A percentile compares a stretch with the other conserved stretches of the same genome.
These are phyloP conservation scores for Paralagenidium karlingii DNA, from an alignment of 352 stramenopile species.

Conservation along the genomic window DNA sequence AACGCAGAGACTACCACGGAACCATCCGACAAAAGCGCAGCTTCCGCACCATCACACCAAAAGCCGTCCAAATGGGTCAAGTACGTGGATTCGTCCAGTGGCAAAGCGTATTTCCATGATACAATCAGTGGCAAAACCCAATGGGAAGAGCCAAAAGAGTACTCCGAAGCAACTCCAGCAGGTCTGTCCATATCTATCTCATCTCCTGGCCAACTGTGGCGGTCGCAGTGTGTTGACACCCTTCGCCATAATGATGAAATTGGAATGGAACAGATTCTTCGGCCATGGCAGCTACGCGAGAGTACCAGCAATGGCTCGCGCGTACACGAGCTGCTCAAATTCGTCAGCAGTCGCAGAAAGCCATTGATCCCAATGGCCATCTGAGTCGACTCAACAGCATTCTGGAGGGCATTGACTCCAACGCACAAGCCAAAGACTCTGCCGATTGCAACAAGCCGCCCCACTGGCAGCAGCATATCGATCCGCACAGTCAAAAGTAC, in stretches of 20 bases:
- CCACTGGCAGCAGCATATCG: conserved; percentile 80
- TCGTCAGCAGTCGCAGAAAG: conserved; percentile 38
- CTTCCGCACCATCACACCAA: too few species aligned
- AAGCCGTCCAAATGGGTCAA: conserved; percentile 35
- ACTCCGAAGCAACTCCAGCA: conserved; percentile 15
- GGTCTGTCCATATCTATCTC: conserved; percentile 1
- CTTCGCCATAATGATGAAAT: conserved; percentile 1
- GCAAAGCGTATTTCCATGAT: conserved; percentile 71
- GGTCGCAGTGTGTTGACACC: background rate
- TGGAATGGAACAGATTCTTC: conserved; percentile 5
- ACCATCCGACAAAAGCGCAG: background rate
- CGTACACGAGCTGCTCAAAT: conserved; percentile 31
- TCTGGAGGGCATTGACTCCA: conserved; percentile 39
- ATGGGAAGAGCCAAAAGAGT: conserved; percentile 49
- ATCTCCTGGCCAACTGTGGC: background rate
- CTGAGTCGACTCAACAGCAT: conserved; percentile 60
- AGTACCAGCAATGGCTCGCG: conserved; percentile 66
- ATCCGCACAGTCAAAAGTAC: conserved; percentile 60
- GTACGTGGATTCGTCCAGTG: conserved; percentile 45
- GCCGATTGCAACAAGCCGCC: conserved; percentile 11
- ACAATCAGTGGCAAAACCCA: conserved; percentile 42
- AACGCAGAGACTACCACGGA: background rate
- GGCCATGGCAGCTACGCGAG: conserved; percentile 5
- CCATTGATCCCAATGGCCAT: conserved; percentile 53
- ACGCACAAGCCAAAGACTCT: conserved; percentile 3